Evolutionary conservation across 495 filamentous ascomycete genomes (phyloP), one percentile per base, ranked within the genome.

Genomic region (Arthonia radiata): DNA sequence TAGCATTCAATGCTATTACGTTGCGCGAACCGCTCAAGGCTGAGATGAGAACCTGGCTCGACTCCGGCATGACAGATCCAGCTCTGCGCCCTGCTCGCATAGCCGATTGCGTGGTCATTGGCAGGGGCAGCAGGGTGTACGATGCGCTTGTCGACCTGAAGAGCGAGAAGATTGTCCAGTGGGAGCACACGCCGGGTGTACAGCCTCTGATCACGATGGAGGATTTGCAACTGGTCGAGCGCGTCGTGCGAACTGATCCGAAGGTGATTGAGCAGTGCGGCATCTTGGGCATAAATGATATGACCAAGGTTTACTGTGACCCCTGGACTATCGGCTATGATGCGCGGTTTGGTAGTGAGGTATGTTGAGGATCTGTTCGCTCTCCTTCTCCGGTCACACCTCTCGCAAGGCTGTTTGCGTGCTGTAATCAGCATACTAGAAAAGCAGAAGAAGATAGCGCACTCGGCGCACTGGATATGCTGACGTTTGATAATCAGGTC

Each of bases 321-420:
- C 72, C 82, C 8, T 93, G 82, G 82, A 91, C 82, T 9, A 91
- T 93, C 49, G 82, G 82, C 12, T 90, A 79, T 38, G 82, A 93
- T 40, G 80, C 89, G 53, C 69, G 82, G 4, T 83, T 81, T 37
- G 81, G 82, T 27, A 81, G 50, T 38, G 59, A 56, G n/a, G n/a
- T n/a, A n/a, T n/a, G n/a, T n/a, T n/a, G n/a, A n/a, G n/a, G n/a
- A n/a, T n/a, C n/a, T n/a, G n/a, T n/a, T n/a, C n/a, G n/a, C n/a
- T n/a, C n/a, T n/a, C n/a, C n/a, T n/a, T n/a, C n/a, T n/a, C n/a
- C n/a, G n/a, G n/a, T n/a, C n/a, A n/a, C n/a, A n/a, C n/a, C n/a
- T n/a, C n/a, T n/a, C n/a, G n/a, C n/a, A n/a, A n/a, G n/a, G n/a
- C n/a, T n/a, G n/a, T n/a, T n/a, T n/a, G n/a, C n/a, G n/a, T n/a